Conservation (phyloP, 75 land plant genomes). For the Adiantum capillusveneris region DNA sequence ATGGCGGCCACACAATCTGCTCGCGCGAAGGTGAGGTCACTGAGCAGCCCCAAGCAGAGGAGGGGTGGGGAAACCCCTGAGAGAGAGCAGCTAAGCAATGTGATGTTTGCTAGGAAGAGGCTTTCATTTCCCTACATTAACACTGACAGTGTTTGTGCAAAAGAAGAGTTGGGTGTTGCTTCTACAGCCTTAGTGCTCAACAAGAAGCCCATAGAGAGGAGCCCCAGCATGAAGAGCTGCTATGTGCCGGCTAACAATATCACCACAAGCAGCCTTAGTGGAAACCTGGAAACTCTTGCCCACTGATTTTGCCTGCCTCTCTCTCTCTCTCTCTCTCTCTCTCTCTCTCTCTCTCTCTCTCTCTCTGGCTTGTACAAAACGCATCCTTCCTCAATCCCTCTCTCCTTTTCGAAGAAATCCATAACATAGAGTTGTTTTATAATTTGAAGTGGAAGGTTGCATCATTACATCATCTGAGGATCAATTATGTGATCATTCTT, state of each 20-base stretch:
- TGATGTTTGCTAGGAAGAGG: conserved; percentile 13
- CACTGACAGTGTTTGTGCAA: not conserved
- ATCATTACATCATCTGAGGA: too few species aligned
- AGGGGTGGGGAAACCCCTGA: conserved; percentile 10
- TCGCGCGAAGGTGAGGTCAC: conserved; percentile 17
- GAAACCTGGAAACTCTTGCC: not conserved
- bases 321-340: too few species aligned
- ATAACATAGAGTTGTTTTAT: too few species aligned
- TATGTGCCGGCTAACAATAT: not conserved
- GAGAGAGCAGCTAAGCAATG: conserved; percentile 60
- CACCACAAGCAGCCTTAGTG: too few species aligned
- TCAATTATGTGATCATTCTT: too few species aligned
- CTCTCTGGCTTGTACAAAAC: too few species aligned
- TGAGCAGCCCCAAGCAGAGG: conserved; percentile 14
- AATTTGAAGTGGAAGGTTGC: too few species aligned
- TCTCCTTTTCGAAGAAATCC: too few species aligned
- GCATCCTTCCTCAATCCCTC: too few species aligned
- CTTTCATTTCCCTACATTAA: conserved; percentile 21
- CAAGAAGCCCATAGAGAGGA: not conserved
- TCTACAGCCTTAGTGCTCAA: not conserved
- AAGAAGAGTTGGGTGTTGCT: not conserved
- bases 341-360: too few species aligned
- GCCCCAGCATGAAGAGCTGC: not conserved
- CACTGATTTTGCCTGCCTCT: too few species aligned
- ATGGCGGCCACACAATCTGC: conserved; percentile 21